These are phyloP conservation scores for Penicillium brevicompactum DNA, from an alignment of 2,329 filamentous ascomycete species.

Conservation along the genomic window DNA sequence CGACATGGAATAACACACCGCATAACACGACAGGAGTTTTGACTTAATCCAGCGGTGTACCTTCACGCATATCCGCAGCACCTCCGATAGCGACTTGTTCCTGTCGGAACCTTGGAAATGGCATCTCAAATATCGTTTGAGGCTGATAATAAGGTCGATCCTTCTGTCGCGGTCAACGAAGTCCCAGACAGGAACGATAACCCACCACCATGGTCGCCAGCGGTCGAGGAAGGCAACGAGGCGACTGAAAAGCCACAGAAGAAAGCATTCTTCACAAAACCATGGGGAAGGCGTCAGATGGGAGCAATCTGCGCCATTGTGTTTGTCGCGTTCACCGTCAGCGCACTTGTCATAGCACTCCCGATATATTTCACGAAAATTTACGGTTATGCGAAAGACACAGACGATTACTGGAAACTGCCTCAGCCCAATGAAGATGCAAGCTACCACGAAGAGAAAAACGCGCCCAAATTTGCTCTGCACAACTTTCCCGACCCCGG, in stretches of 20 bases:
- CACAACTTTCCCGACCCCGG: conserved; percentile 36
- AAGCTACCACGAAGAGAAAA: conserved; percentile 20
- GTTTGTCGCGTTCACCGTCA: conserved; percentile 13
- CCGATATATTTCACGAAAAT: conserved; percentile 18
- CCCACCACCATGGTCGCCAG: neutral
- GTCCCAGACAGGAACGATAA: neutral
- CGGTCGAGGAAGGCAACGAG: neutral
- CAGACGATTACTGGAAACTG: conserved; percentile 3
- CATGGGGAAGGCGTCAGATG: conserved; percentile 18
- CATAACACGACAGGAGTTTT: neutral
- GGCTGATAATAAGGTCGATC: neutral
- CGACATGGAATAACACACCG: neutral
- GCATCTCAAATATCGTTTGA: neutral
- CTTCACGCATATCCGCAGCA: neutral
- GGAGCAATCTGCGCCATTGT: conserved; percentile 8
- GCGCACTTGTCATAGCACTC: conserved; percentile 24
- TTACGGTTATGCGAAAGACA: neutral
- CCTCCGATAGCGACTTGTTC: neutral
- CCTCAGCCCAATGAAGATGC: conserved; percentile 13
- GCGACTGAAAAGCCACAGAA: neutral
- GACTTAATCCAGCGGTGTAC: neutral
- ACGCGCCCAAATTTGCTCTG: conserved; percentile 23
- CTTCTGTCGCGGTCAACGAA: neutral
- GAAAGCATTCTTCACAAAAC: conserved; percentile 10
- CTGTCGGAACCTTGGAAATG: neutral